Evolutionary conservation across 2,329 filamentous ascomycete genomes (phyloP), one percentile per base, ranked within the genome.

Genomic region (Pseudopyricularia cyperi): DNA sequence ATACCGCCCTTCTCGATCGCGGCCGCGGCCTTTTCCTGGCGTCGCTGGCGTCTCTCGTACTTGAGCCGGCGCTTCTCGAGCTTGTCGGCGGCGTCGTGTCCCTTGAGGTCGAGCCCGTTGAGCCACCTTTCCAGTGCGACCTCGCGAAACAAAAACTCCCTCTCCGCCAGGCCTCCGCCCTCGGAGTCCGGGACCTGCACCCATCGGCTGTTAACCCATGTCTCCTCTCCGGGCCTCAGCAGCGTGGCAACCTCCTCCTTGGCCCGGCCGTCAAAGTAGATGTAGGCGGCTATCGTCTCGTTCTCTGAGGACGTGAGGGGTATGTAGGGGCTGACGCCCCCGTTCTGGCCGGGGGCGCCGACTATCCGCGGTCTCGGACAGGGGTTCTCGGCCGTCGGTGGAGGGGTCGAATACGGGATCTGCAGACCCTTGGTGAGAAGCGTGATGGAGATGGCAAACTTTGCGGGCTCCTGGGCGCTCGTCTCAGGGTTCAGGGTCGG

Each of bases 201-300:
- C 93, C 93, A 98, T 60, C 93, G 79, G 52, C 89, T 96, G 63
- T 97, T 98, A 24, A 98, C 94, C 93, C 93, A 98, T 2, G 93
- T 98, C 70, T 98, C 93, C 65, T 97, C 93, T 24, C 93, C 91
- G 12, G 90, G 85, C 52, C 93, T 79, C 51, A 98, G 74, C 53
- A 98, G 73, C 12, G 93, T 98, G 51, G 93, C 93, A 3, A 98
- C 94, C 70, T 98, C 93, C 66, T 98, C 93, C 67, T 98, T 98
- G 55, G 80, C 79, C 56, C 93, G 78, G 17, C 93, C 93, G 67
- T 98, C 93, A 63, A 98, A 98, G 71, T 98, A 98, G 60, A 98
- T 97, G 67, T 98, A 98, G 35, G 58, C 93, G 32, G 93, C 93
- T 60, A 98, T 91, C 14, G 93, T 98, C 71, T 98, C 93, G 67